These are phyloP conservation scores for Nannochloris sp. DNA, from an alignment of 139 green algal species.

Conservation along the genomic window DNA sequence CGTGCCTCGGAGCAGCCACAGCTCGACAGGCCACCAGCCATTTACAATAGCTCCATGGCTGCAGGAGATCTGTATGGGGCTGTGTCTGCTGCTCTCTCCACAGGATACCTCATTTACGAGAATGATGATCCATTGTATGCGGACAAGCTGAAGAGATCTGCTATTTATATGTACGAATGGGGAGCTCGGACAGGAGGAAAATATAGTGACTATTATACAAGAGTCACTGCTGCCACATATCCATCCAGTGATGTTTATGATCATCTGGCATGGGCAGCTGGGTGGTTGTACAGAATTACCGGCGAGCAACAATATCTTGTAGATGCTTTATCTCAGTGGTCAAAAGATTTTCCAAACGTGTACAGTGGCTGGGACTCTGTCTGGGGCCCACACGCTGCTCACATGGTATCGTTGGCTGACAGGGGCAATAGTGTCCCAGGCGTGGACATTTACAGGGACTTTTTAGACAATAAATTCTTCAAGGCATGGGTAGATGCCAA, in stretches of 20 bases:
- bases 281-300: slow-evolving; percentile 37
- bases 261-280: slow-evolving; percentile 34
- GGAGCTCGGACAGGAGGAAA: not conserved
- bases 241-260: slow-evolving; percentile 23
- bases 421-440: slow-evolving; percentile 3
- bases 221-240: slow-evolving; percentile 12
- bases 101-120: not conserved
- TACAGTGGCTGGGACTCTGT: slow-evolving; percentile 17
- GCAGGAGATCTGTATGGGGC: slow-evolving; percentile 6
- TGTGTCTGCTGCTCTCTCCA: slow-evolving; percentile 1
- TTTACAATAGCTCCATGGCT: not conserved
- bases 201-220: slow-evolving; percentile 10
- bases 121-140: slow-evolving; percentile 7
- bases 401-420: slow-evolving; percentile 9
- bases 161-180: slow-evolving; percentile 2
- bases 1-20: not conserved
- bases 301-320: slow-evolving; percentile 16
- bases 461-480: slow-evolving; percentile 13
- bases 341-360: not conserved
- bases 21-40: not conserved
- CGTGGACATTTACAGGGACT: slow-evolving; percentile 8
- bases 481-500: slow-evolving; percentile 8
- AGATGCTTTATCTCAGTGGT: slow-evolving; percentile 7
- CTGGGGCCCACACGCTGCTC: slow-evolving; percentile 7
- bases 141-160: slow-evolving; percentile 4